Evolutionary conservation across 2,329 filamentous ascomycete genomes (phyloP).

Genomic region (Sclerotinia trifoliorum): DNA sequence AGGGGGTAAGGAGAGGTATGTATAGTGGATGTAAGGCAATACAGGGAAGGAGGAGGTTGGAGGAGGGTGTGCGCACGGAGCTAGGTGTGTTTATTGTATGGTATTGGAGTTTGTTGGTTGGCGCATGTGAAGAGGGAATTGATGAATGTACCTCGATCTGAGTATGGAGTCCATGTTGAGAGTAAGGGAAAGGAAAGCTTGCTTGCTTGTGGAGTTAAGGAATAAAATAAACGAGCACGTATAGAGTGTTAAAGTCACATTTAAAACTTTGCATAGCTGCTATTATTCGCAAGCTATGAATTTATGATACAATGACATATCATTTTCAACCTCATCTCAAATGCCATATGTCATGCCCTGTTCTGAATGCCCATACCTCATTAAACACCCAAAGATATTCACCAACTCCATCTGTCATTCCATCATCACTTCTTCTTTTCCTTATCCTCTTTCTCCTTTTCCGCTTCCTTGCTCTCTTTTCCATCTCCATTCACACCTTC

Average conservation of each 20-base stretch:
- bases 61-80: too few relatives aligned
- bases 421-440: slow-evolving; percentile 47
- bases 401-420: slow-evolving; percentile 29
- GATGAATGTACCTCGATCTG: too few relatives aligned
- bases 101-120: background rate
- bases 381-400: slow-evolving; percentile 32
- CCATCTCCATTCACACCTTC: slow-evolving; percentile 54
- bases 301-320: slow-evolving; percentile 41
- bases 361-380: slow-evolving; percentile 27
- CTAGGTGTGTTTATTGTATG: too few relatives aligned
- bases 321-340: slow-evolving; percentile 19
- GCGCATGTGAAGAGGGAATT: background rate
- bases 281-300: slow-evolving; percentile 35
- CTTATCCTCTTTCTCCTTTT: slow-evolving; percentile 56
- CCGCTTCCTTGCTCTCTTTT: slow-evolving; percentile 50
- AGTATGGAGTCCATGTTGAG: background rate
- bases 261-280: slow-evolving; percentile 19
- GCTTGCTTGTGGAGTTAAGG: background rate
- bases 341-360: slow-evolving; percentile 10
- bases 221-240: background rate
- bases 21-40: slow-evolving; percentile 43
- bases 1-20: background rate
- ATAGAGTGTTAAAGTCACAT: background rate
- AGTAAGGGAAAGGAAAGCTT: background rate
- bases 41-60: background rate